Conservation (phyloP, 495 filamentous ascomycete species). For the Penicillium longicatenatum region DNA sequence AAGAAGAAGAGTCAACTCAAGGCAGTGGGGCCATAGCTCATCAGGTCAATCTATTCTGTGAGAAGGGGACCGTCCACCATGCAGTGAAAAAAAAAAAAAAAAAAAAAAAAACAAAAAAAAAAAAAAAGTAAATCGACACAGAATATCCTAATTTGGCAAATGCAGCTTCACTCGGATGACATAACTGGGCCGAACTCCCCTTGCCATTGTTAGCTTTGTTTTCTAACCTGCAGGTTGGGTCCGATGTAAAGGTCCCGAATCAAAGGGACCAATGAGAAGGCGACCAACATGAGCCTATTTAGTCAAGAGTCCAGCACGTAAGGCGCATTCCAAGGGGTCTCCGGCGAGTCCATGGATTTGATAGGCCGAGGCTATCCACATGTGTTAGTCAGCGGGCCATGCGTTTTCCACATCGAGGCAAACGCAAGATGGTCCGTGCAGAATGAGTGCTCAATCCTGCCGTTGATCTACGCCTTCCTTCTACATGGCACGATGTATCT, state of each 20-base stretch:
- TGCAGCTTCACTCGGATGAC: constrained; percentile 1
- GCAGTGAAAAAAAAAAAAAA: not conserved
- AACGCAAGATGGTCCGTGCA: constrained; percentile 4
- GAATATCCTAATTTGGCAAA: constrained; percentile 1
- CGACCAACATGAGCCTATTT: not conserved
- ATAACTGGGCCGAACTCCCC: not conserved
- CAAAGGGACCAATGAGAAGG: not conserved
- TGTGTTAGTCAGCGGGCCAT: not conserved
- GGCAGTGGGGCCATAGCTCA: not conserved
- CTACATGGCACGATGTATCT: too few relatives aligned
- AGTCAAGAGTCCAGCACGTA: too few relatives aligned
- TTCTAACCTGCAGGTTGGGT: not conserved
- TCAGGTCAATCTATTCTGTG: not conserved
- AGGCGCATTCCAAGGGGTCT: too few relatives aligned
- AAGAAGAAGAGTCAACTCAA: not conserved
- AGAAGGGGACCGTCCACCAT: not conserved
- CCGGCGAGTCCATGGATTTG: too few relatives aligned
- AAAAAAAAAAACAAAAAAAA: not conserved
- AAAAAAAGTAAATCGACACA: not conserved
- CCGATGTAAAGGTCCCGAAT: not conserved
- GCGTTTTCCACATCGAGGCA: constrained; percentile 4
- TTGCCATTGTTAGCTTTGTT: not conserved
- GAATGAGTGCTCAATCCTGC: too few relatives aligned
- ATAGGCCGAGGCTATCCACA: constrained; percentile 4
- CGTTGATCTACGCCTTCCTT: too few relatives aligned